These are phyloP conservation scores for Venturia oleaginea DNA, from an alignment of 2,329 filamentous ascomycete species.

Conservation along the genomic window DNA sequence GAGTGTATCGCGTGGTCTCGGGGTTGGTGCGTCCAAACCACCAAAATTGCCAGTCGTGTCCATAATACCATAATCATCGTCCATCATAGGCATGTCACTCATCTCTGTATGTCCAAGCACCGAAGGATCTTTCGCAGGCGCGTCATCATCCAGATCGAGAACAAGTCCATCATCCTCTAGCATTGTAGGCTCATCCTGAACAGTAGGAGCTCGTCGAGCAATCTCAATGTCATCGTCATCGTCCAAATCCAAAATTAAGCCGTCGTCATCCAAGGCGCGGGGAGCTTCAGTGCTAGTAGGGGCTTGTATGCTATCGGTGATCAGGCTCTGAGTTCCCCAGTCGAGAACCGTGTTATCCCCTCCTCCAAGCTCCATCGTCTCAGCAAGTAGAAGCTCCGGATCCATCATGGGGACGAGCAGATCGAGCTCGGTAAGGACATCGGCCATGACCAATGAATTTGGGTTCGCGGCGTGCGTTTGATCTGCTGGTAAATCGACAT, in stretches of 20 bases:
- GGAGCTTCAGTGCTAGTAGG: conserved; percentile 38
- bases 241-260: conserved; percentile 37
- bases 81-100: conserved; percentile 35
- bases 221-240: conserved; percentile 67
- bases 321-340: conserved; percentile 64
- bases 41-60: conserved; percentile 6
- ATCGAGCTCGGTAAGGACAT: conserved; percentile 88
- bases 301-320: conserved; percentile 56
- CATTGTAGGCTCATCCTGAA: conserved; percentile 10
- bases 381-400: conserved; percentile 72
- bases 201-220: conserved; percentile 71
- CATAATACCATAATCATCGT: conserved; percentile 9
- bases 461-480: conserved; percentile 68
- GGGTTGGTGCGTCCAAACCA: conserved; percentile 14
- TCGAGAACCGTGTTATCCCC: conserved; percentile 29
- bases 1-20: conserved; percentile 35
- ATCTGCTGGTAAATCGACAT: conserved; percentile 86
- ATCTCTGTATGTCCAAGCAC: conserved; percentile 29
- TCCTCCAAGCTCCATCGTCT: conserved; percentile 40
- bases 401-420: conserved; percentile 71
- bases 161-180: conserved; percentile 43
- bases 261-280: conserved; percentile 15
- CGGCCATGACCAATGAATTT: conserved; percentile 78
- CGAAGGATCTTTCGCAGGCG: conserved; percentile 20
- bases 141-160: conserved; percentile 36